These are phyloP conservation scores for Candida gorgasii DNA, from an alignment of 805 yeast species.

Conservation along the genomic window DNA sequence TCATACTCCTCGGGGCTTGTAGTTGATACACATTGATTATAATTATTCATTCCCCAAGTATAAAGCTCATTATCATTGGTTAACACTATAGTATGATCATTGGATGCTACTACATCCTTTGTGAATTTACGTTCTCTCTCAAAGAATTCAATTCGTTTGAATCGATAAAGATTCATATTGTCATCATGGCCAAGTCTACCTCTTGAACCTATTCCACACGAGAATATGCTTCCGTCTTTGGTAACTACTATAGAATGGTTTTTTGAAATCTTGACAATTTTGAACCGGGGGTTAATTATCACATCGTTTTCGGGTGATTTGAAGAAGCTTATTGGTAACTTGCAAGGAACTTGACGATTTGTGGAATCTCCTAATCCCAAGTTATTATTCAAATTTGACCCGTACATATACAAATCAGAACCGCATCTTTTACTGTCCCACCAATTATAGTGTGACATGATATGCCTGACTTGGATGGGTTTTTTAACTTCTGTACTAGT, in stretches of 20 bases:
- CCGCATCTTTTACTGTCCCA: slow-evolving; percentile 53
- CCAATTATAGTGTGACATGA: slow-evolving; percentile 29
- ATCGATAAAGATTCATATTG: slow-evolving; percentile 42
- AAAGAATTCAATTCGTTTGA: slow-evolving; percentile 43
- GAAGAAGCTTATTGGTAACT: slow-evolving; percentile 31
- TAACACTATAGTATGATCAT: slow-evolving; percentile 67
- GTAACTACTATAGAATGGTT: slow-evolving; percentile 66
- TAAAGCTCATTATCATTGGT: slow-evolving; percentile 55
- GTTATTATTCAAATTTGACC: slow-evolving; percentile 61
- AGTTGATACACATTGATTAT: slow-evolving; percentile 57
- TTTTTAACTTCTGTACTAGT: not conserved
- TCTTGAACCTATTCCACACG: slow-evolving; percentile 67
- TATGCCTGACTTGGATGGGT: slow-evolving; percentile 8
- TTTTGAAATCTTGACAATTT: slow-evolving; percentile 55
- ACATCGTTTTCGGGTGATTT: slow-evolving; percentile 13
- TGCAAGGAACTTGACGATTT: slow-evolving; percentile 44
- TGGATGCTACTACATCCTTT: slow-evolving; percentile 50
- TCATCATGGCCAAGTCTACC: slow-evolving; percentile 70
- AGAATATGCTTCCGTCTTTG: slow-evolving; percentile 51
- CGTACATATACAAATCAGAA: slow-evolving; percentile 59
- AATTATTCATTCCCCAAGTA: slow-evolving; percentile 78
- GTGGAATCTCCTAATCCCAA: slow-evolving; percentile 67
- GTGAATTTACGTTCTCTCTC: slow-evolving; percentile 23
- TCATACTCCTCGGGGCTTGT: slow-evolving; percentile 28
- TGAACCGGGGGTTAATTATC: slow-evolving; percentile 43